Evolutionary conservation across 257 asterid genomes (phyloP).

Genomic region (Cruciata laevipes): DNA sequence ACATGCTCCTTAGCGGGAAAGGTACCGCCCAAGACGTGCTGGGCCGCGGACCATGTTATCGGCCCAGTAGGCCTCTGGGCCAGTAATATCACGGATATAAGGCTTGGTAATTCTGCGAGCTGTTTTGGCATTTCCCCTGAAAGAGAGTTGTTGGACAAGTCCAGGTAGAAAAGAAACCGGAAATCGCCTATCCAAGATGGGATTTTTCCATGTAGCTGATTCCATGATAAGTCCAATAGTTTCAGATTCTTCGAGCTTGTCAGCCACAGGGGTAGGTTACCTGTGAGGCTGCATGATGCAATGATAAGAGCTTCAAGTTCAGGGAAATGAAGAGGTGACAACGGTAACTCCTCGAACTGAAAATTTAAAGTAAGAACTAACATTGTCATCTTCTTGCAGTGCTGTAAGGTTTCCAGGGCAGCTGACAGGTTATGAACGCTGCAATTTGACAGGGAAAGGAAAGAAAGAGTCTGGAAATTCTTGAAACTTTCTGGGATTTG

Average conservation of each 20-base stretch:
- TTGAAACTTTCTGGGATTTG: constrained; percentile 64
- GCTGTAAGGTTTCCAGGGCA: constrained; percentile 51
- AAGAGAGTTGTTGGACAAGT: constrained; percentile 66
- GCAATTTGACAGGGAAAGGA: constrained; percentile 58
- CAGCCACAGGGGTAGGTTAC: constrained; percentile 65
- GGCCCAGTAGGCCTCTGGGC: too few relatives aligned
- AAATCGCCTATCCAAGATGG: constrained; percentile 69
- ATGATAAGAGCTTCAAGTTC: constrained; percentile 53
- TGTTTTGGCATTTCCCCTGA: constrained; percentile 55
- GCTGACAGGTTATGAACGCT: constrained; percentile 45
- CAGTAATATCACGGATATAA: too few relatives aligned
- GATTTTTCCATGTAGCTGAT: constrained; percentile 48
- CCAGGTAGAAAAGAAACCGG: constrained; percentile 58
- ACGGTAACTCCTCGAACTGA: constrained; percentile 45
- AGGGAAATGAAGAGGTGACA: constrained; percentile 32
- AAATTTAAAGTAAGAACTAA: constrained; percentile 62
- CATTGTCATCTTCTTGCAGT: constrained; percentile 56
- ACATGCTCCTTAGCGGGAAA: too few relatives aligned
- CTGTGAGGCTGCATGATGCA: constrained; percentile 67
- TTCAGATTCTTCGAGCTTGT: constrained; percentile 37
- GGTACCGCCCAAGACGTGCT: too few relatives aligned
- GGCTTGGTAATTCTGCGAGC: constrained; percentile 44
- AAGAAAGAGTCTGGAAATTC: constrained; percentile 49
- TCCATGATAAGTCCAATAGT: constrained; percentile 73
- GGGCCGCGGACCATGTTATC: too few relatives aligned